Base-by-base conservation (phyloP, 2,329 filamentous ascomycete species). In the Arthrinium phaeospermum region DNA sequence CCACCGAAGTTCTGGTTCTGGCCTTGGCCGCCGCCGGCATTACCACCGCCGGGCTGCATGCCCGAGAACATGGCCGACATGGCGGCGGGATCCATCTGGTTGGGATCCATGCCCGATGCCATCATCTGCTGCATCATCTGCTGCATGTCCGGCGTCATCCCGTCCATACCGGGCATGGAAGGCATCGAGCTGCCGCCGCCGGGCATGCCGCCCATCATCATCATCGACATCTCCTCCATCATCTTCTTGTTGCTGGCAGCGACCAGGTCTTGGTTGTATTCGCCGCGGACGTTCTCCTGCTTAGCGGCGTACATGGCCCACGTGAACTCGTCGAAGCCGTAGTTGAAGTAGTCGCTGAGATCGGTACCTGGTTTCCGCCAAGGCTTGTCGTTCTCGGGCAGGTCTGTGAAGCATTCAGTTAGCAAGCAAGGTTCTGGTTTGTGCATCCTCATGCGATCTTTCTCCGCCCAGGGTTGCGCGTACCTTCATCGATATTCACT, bases 271-370 rank as follows among this genome's bases (percentile, higher is more conserved):
- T 92, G 90, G 72, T 90, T 90, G 76, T 94, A 94, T 77, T 96
- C 94, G 75, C 90, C 90, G 24, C 93, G 90, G 78, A 98, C 87
- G 34, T 86, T 87, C 76, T 96, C 91, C 81, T 98, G 96, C 79
- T 97, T 97, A 73, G 94, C 87, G 45, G 95, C 95, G 81, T 99
- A 99, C 71, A 95, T 90, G 7, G 95, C 93, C 96, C 96, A 99
- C 0, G 95, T 98, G 83, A 98, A 98, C 83, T 98, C 96, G 83
- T 98, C 96, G 80, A 98, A 98, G 72, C 96, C 96, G 83, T 98
- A 98, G 86, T 98, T 98, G 89, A 98, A 98, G 84, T 97, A 98
- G 81, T 99, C 96, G 73, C 93, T 96, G 71, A 98, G 91, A 79
- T 99, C 96, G 14, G 96, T 95, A 67, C 96, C 96, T 0, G 96